Conservation (phyloP, 225 moss, liverwort and hornwort species). For the Antitrichia curtipendula region DNA sequence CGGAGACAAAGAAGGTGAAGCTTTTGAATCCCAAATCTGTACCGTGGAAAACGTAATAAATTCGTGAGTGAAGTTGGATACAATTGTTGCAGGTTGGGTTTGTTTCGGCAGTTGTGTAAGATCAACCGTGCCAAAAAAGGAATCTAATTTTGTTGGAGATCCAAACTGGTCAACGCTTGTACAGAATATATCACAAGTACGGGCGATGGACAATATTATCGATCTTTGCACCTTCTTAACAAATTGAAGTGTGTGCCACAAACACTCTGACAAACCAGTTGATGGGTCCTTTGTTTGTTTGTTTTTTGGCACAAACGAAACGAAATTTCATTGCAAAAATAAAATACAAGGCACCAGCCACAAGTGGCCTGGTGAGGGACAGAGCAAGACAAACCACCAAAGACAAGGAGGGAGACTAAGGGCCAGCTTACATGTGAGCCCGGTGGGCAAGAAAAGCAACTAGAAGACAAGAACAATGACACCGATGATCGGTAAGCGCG, state of each 20-base stretch:
- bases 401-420: too few species aligned
- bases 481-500: too few species aligned
- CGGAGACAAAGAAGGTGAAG: background rate
- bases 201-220: background rate
- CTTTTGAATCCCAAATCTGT: background rate
- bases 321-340: too few species aligned
- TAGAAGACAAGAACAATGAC: too few species aligned
- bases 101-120: background rate
- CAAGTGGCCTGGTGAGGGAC: too few species aligned
- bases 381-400: too few species aligned
- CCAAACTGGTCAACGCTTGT: background rate
- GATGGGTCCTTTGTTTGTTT: background rate
- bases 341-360: too few species aligned
- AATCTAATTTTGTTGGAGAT: background rate
- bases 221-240: background rate
- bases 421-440: too few species aligned
- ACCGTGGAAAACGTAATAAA: background rate
- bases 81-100: background rate
- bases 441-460: too few species aligned
- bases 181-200: background rate
- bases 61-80: background rate
- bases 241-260: background rate
- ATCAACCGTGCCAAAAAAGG: background rate
- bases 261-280: background rate
- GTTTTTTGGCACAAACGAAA: too few species aligned